Evolutionary conservation across 2,329 filamentous ascomycete species (phyloP).

Genomic region (Bertia moriformis): DNA sequence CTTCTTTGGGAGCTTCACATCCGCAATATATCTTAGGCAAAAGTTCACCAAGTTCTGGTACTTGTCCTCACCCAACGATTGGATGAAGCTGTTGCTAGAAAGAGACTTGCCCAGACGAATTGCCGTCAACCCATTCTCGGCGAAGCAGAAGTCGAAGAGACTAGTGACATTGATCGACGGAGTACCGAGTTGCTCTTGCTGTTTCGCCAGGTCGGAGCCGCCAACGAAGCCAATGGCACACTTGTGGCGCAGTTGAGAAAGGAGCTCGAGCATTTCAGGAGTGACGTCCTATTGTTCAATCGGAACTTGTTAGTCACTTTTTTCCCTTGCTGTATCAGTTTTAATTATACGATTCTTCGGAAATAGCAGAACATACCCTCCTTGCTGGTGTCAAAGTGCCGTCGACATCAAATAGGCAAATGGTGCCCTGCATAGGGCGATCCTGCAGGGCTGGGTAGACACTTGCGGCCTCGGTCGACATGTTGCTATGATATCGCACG

Average conservation of each 20-base stretch:
- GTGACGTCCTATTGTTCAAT: conserved; percentile 51
- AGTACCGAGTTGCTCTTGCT: conserved; percentile 85
- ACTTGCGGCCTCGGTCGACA: neutral
- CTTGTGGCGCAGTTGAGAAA: conserved; percentile 69
- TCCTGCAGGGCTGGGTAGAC: conserved; percentile 62
- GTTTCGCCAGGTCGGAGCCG: conserved; percentile 80
- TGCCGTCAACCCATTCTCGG: conserved; percentile 89
- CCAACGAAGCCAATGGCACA: conserved; percentile 85
- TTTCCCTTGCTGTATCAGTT: no score
- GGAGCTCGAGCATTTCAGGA: conserved; percentile 70
- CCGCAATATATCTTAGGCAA: conserved; percentile 43
- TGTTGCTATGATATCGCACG: no score
- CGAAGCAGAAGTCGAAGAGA: conserved; percentile 95
- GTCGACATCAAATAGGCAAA: conserved; percentile 93
- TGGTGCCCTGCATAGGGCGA: conserved; percentile 80
- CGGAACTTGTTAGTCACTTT: no score
- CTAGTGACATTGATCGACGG: conserved; percentile 54
- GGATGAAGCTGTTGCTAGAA: conserved; percentile 72
- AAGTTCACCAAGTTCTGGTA: conserved; percentile 47
- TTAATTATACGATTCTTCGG: neutral
- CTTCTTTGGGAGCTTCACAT: conserved; percentile 46
- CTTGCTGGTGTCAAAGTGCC: conserved; percentile 76
- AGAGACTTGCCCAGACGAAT: conserved; percentile 69
- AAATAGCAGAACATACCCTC: conserved; percentile 33
- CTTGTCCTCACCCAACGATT: conserved; percentile 65